Base-by-base conservation (phyloP, 768 basidiomycete genomes). In the Cantharellus anzutake region DNA sequence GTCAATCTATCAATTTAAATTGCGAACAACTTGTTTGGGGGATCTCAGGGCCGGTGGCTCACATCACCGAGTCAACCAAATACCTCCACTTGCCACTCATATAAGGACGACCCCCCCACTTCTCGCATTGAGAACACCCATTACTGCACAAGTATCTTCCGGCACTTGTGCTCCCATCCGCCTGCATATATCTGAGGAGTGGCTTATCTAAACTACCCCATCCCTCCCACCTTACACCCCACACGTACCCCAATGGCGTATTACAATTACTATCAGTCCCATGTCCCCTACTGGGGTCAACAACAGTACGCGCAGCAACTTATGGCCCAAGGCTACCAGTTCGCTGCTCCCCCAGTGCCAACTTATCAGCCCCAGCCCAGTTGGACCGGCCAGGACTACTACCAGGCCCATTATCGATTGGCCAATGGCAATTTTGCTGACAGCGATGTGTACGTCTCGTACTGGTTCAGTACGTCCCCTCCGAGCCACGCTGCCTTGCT, bases 251-350 rank as follows among this genome's bases (percentile, higher is more conserved):
- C 7, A 41, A 67, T 67, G 66, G 64, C 66, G 4, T 67, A 64
- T 60, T 67, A 65, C 53, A 20, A 39, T 4, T 66, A 66, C 59
- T 67, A 67, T 48, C 66, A 66, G 51, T 60, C 63, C 20, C 62
- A 65, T 5, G 64, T 64, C 42, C 57, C 11, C 39, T 51, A 37
- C 58, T 59, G 20, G n/a, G 34, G 5, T 4, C 60, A 39, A 41
- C 2, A 11, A 29, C 39, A 20, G 11, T 60, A n/a, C 14, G 34
- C 57, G 20, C 5, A 7, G 20, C 29, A 39, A 11, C 41, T 59
- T 42, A 11, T 16, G 35, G 60, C 41, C 7, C 34, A 11, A 11
- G 7, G 16, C 7, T 67, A 64, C 48, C 61, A 66, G 37, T 52
- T 60, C 44, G 42, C 61, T 7, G 57, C 64, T 16, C 66, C 66